Evolutionary conservation across 2,329 filamentous ascomycete species (phyloP).

Genomic region (Massarina eburnea): DNA sequence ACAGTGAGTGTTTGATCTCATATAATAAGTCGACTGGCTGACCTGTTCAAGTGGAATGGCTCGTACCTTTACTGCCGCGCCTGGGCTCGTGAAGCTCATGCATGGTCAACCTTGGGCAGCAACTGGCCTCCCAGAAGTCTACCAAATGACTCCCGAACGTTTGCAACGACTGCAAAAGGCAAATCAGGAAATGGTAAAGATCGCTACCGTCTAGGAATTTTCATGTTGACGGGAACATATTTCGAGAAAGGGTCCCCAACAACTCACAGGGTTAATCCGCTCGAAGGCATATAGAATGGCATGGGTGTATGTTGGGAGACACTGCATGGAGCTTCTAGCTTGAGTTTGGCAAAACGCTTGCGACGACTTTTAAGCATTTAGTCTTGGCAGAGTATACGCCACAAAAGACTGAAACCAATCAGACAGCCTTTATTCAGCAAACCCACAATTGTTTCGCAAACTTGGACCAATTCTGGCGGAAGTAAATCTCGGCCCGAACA

Average conservation of each 20-base stretch:
- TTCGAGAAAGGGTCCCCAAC: too few species aligned
- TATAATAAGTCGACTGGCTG: neutral
- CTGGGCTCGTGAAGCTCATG: slow-evolving; percentile 27
- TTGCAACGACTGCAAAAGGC: slow-evolving; percentile 5
- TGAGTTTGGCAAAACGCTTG: too few species aligned
- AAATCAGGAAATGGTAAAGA: slow-evolving; percentile 1
- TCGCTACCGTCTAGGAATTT: slow-evolving; percentile 10
- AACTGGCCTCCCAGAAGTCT: slow-evolving; percentile 25
- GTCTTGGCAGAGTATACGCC: too few species aligned
- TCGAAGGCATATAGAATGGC: too few species aligned
- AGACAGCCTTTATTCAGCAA: too few species aligned
- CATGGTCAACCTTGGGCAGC: slow-evolving; percentile 19
- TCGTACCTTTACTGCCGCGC: slow-evolving; percentile 31
- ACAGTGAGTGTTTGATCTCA: slow-evolving; percentile 18
- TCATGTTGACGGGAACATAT: too few species aligned
- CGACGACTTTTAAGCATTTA: neutral
- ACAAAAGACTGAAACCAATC: too few species aligned
- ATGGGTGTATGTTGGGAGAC: slow-evolving; percentile 1
- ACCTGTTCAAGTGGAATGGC: slow-evolving; percentile 25
- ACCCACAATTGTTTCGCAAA: too few species aligned
- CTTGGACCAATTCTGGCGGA: too few species aligned
- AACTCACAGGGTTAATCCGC: too few species aligned
- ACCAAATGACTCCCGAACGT: slow-evolving; percentile 20
- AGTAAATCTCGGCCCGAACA: too few species aligned
- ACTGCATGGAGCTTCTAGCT: too few species aligned